Conservation (phyloP, 768 basidiomycete genomes). For the Russula sp. region DNA sequence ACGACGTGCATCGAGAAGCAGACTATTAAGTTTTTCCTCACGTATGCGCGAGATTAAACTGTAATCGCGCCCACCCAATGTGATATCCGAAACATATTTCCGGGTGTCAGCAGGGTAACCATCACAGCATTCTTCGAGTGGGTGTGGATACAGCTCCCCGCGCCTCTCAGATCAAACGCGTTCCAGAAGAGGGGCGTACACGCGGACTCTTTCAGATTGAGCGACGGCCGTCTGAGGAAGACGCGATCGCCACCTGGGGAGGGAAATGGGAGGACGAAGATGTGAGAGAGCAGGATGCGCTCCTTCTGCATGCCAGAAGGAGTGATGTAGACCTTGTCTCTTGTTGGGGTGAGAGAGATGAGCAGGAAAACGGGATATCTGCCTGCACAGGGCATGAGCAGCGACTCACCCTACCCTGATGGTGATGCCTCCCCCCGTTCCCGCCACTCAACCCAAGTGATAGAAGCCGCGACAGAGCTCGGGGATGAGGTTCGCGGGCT, state of each 20-base stretch:
- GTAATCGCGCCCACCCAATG: constrained; percentile 53
- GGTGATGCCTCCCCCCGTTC: constrained; percentile 78
- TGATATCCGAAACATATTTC: constrained; percentile 67
- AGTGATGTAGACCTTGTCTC: constrained; percentile 80
- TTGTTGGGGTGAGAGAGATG: constrained; percentile 25
- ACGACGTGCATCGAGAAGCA: background rate
- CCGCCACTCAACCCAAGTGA: constrained; percentile 87
- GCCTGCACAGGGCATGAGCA: background rate
- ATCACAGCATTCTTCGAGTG: constrained; percentile 90
- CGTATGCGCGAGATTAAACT: background rate
- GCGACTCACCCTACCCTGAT: constrained; percentile 57
- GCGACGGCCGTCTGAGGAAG: constrained; percentile 69
- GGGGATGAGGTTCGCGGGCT: constrained; percentile 91
- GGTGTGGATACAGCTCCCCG: constrained; percentile 86
- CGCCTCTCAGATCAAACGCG: constrained; percentile 71
- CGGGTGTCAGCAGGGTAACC: constrained; percentile 74
- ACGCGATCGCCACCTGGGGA: constrained; percentile 63
- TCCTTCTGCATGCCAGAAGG: constrained; percentile 91
- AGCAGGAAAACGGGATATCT: background rate
- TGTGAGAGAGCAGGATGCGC: constrained; percentile 73
- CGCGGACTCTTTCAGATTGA: constrained; percentile 74
- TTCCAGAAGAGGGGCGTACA: constrained; percentile 94
- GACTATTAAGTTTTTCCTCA: background rate
- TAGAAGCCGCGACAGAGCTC: constrained; percentile 83
- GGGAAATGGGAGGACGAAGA: constrained; percentile 82